A percentile compares a stretch with the other conserved stretches of the same genome.
phyloP scores from a whole-genome alignment of 805 yeast species.

The Cyberlindnera xishuangbannaensis region DNA sequence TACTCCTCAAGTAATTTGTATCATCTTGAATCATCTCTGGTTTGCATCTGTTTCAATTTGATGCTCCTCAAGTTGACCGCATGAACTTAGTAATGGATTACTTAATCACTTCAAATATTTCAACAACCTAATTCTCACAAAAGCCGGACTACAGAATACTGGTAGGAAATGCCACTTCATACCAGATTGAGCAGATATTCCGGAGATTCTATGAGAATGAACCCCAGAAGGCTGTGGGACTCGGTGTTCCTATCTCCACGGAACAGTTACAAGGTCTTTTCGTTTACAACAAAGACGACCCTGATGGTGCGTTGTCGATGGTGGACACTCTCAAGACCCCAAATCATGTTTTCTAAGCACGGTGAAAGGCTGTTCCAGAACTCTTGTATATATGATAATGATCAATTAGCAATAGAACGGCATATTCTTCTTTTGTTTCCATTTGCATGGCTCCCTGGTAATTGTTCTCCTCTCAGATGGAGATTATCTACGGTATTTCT shows the following conservation, averaged over 20 bases:
- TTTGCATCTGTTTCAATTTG: no score
- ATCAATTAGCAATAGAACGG: no score
- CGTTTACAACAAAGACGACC: slow-evolving; percentile 83
- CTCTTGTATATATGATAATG: slow-evolving; percentile 11
- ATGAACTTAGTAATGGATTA: no score
- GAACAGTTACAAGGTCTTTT: slow-evolving; percentile 95
- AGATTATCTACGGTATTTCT: slow-evolving; percentile 31
- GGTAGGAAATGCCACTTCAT: slow-evolving; percentile 80
- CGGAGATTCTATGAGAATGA: slow-evolving; percentile 73
- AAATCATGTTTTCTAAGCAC: slow-evolving; percentile 30
- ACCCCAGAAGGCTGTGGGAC: slow-evolving; percentile 32
- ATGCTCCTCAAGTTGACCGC: no score
- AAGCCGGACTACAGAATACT: slow-evolving; percentile 79
- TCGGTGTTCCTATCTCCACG: slow-evolving; percentile 66
- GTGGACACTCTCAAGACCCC: slow-evolving; percentile 34
- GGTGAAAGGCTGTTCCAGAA: no score
- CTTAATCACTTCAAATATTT: no score
- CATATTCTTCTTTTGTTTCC: no score
- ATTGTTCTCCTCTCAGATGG: no score
- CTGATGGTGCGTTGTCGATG: slow-evolving; percentile 68
- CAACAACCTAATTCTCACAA: no score
- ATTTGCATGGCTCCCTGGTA: no score
- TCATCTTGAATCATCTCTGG: no score
- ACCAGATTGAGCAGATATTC: slow-evolving; percentile 82
- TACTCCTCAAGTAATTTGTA: no score